Base-by-base conservation (phyloP, 192 early-diverging fungal species). In the Spinellus fusiger region DNA sequence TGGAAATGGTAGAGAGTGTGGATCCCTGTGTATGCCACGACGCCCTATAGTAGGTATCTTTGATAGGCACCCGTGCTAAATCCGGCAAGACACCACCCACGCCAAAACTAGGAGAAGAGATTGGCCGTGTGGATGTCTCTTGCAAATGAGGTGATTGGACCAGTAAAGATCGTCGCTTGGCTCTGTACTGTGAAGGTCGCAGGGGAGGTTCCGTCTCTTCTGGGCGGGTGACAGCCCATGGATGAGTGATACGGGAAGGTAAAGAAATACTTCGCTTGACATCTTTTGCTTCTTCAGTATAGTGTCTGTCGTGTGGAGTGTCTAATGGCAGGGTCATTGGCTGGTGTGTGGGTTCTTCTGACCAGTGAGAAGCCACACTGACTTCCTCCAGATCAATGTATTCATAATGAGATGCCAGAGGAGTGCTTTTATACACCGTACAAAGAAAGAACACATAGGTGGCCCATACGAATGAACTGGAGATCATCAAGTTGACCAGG, bases 401-500 rank as follows among this genome's bases (percentile, higher is more conserved):
- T 18, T 44, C 40, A 18, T 44, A 44, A 12, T 44, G 4, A n/a
- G 40, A 18, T 2, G 10, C 3, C 40, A 6, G 13, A n/a, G 3
- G 40, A 2, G 40, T 44, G 40, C 15, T 49, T 6, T 37, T 50
- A 16, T 61, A 55, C 6, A 68, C 2, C 18, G 65, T 61, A 35
- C 38, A 59, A 6, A 68, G 28, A 26, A 23, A 25, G 23, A 68
- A 33, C 4, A 77, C 63, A 37, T 61, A 79, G 2, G 55, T 8
- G 5, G 60, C 55, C 38, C 59, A 69, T 6, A 68, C 33, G 59
- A 78, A 78, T 16, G 76, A 44, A 28, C 71, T 22, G 8, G 72
- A 49, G 49, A 78, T 61, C 26, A 74, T 56, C 31, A 69, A 56
- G 44, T 78, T 78, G 35, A 78, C 69, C 44, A 74, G 74, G 1